Evolutionary conservation across 352 stramenopile species (phyloP).

Genomic region (Peronospora tabacina): DNA sequence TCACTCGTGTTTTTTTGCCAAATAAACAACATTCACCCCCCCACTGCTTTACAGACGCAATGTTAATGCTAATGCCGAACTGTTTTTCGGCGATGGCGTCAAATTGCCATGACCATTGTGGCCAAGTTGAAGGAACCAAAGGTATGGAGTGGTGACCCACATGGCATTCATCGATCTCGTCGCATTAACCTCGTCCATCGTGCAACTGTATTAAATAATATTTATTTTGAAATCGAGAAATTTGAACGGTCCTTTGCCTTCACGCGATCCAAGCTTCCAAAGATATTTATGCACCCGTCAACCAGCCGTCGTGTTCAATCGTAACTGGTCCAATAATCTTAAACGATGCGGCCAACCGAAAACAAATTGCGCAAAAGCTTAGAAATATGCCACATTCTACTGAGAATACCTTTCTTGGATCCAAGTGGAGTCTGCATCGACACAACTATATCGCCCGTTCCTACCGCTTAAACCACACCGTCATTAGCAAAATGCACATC

Average conservation of each 20-base stretch:
- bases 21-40: too few relatives aligned
- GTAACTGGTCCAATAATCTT: background rate
- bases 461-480: background rate
- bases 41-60: background rate
- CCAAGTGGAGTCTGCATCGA: background rate
- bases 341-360: background rate
- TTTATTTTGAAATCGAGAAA: too few relatives aligned
- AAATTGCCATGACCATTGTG: background rate
- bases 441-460: background rate
- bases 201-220: too few relatives aligned
- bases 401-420: background rate
- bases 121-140: conserved; percentile 1
- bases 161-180: background rate
- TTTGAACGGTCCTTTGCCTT: background rate
- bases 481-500: background rate
- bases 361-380: background rate
- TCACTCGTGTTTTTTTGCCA: too few relatives aligned
- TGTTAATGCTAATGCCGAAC: background rate
- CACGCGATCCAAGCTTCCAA: background rate
- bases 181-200: background rate
- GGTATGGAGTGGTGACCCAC: background rate
- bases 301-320: background rate
- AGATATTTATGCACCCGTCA: background rate
- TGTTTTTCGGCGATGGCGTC: background rate
- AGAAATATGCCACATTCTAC: background rate